These are phyloP conservation scores for Schwanniomyces pseudopolymorphus DNA, from an alignment of 805 yeast species.

Conservation along the genomic window DNA sequence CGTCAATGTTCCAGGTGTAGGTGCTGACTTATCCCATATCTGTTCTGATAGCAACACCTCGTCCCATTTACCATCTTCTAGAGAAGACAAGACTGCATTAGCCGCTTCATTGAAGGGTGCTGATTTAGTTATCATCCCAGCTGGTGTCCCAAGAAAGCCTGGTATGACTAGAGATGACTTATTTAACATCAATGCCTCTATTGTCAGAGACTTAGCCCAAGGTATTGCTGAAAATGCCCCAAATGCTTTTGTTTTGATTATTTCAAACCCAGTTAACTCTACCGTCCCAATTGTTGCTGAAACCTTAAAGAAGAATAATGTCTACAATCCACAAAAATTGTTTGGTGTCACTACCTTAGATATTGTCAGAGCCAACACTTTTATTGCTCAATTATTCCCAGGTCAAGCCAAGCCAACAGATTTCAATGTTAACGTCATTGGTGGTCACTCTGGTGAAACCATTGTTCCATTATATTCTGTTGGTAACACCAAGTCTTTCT, in stretches of 20 bases:
- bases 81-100: slow-evolving; percentile 47
- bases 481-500: slow-evolving; percentile 32
- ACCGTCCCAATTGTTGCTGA: slow-evolving; percentile 88
- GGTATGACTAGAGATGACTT: slow-evolving; percentile 93
- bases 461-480: slow-evolving; percentile 80
- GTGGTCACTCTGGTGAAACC: slow-evolving; percentile 95
- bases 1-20: slow-evolving; percentile 82
- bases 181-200: slow-evolving; percentile 80
- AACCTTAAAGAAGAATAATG: slow-evolving; percentile 65
- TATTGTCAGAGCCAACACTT: slow-evolving; percentile 83
- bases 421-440: slow-evolving; percentile 71
- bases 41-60: slow-evolving; percentile 62
- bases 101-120: slow-evolving; percentile 45
- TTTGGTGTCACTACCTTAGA: slow-evolving; percentile 91
- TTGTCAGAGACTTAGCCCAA: slow-evolving; percentile 69
- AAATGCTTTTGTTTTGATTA: slow-evolving; percentile 73
- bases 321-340: slow-evolving; percentile 67
- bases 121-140: slow-evolving; percentile 63
- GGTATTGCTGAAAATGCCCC: slow-evolving; percentile 75
- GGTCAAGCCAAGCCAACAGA: slow-evolving; percentile 48
- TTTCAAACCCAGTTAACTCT: slow-evolving; percentile 93
- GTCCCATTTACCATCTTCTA: slow-evolving; percentile 59
- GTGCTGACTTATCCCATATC: slow-evolving; percentile 84
- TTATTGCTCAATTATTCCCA: slow-evolving; percentile 57
- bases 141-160: slow-evolving; percentile 92